Conservation (phyloP, 768 basidiomycete genomes). For the Auricularia cornea region DNA sequence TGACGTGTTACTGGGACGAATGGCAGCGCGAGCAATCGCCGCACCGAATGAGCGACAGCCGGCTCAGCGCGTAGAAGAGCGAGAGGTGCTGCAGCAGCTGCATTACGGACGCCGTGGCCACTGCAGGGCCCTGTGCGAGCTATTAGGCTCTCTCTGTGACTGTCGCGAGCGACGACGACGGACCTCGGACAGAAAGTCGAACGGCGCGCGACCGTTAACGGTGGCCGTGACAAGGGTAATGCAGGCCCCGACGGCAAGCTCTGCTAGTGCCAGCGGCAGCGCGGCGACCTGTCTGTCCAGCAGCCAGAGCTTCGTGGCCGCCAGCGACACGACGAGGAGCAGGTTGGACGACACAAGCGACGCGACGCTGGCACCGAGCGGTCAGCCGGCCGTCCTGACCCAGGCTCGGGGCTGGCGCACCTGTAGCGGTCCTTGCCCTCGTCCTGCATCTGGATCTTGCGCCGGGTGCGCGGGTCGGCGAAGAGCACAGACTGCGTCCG, state of each 20-base stretch:
- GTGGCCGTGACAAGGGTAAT: slow-evolving; percentile 52
- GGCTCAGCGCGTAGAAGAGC: slow-evolving; percentile 59
- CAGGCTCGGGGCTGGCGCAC: not conserved
- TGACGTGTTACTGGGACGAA: slow-evolving; percentile 3
- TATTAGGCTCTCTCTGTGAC: too few relatives aligned
- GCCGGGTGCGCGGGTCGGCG: not conserved
- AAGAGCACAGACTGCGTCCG: not conserved
- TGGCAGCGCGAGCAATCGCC: slow-evolving; percentile 11
- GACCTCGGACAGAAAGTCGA: slow-evolving; percentile 53
- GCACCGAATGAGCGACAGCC: slow-evolving; percentile 60
- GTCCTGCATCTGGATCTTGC: not conserved
- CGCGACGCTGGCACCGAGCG: slow-evolving; percentile 29
- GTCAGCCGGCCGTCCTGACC: too few relatives aligned
- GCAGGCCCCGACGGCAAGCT: slow-evolving; percentile 28
- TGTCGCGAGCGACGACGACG: too few relatives aligned
- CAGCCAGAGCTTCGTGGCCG: slow-evolving; percentile 59
- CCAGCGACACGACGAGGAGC: slow-evolving; percentile 52
- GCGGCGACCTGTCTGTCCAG: slow-evolving; percentile 58
- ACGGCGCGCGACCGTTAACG: slow-evolving; percentile 53
- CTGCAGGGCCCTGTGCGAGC: slow-evolving; percentile 75
- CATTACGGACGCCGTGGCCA: slow-evolving; percentile 58
- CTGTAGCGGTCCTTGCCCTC: not conserved
- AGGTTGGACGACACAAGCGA: slow-evolving; percentile 53
- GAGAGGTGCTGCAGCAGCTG: slow-evolving; percentile 61
- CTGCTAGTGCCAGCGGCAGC: slow-evolving; percentile 69